Evolutionary conservation across 148 eudicot genomes (phyloP).

Genomic region (Amaranthus cruentus): DNA sequence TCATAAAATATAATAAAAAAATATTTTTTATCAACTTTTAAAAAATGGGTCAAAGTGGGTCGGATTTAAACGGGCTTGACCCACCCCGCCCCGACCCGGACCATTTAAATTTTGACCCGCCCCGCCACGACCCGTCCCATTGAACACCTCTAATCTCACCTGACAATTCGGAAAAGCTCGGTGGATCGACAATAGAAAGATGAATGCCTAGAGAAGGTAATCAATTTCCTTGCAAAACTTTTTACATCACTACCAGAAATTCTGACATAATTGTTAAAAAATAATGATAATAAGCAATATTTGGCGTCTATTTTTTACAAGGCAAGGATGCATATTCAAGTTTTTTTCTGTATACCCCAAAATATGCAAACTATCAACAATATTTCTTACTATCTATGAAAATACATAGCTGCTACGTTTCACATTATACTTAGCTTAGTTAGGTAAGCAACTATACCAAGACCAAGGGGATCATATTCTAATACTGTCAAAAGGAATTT

Average conservation of each 20-base stretch:
- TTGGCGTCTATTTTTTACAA: not conserved
- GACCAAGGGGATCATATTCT: conserved; percentile 10
- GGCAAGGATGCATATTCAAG: no score
- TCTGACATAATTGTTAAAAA: no score
- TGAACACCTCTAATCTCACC: no score
- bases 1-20: no score
- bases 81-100: no score
- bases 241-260: not conserved
- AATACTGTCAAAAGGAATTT: not conserved
- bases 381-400: not conserved
- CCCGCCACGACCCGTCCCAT: no score
- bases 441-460: not conserved
- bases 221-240: not conserved
- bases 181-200: conserved; percentile 85
- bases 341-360: not conserved
- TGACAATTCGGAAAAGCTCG: conserved; percentile 70
- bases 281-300: no score
- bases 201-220: conserved; percentile 26
- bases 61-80: no score
- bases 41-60: no score
- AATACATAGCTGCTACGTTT: not conserved
- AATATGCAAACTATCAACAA: not conserved
- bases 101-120: no score
- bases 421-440: not conserved
- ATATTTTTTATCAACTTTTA: no score